Percentiles rank a stretch among this genome's conserved stretches.
Evolutionary conservation across 805 yeast genomes (phyloP).

Genomic region (Wickerhamiella shivajii): DNA sequence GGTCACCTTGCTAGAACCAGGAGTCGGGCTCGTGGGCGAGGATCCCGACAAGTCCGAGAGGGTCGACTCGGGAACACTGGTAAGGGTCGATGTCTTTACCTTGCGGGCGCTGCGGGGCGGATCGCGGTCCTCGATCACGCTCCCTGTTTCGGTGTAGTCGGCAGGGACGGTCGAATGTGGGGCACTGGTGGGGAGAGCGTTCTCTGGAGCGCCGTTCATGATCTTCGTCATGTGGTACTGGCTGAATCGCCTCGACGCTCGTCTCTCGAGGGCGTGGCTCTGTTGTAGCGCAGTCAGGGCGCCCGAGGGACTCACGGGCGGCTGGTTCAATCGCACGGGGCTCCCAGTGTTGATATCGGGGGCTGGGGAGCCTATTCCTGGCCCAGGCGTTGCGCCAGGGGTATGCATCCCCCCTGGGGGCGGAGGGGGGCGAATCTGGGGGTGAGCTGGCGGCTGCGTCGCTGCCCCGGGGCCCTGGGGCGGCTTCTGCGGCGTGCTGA

Average conservation of each 20-base stretch:
- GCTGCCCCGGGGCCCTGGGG: too few species aligned
- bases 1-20: too few species aligned
- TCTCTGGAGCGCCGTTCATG: slow-evolving; percentile 13
- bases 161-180: slow-evolving; percentile 15
- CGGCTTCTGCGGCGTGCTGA: too few species aligned
- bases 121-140: slow-evolving; percentile 10
- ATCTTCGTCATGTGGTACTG: slow-evolving; percentile 83
- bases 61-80: neutral
- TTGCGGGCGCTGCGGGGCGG: too few species aligned
- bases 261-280: slow-evolving; percentile 69
- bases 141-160: slow-evolving; percentile 14
- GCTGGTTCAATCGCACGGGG: neutral
- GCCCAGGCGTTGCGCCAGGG: too few species aligned
- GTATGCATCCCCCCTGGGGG: too few species aligned
- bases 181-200: slow-evolving; percentile 15
- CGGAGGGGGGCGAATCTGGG: too few species aligned
- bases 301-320: slow-evolving; percentile 24
- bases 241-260: slow-evolving; percentile 87
- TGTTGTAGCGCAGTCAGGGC: slow-evolving; percentile 68
- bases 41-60: neutral
- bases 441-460: too few species aligned
- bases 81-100: too few species aligned
- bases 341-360: neutral
- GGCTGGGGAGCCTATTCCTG: too few species aligned
- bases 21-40: slow-evolving; percentile 15